Conservation (phyloP, 75 land plant species). For the Sequoiadendron giganteum region DNA sequence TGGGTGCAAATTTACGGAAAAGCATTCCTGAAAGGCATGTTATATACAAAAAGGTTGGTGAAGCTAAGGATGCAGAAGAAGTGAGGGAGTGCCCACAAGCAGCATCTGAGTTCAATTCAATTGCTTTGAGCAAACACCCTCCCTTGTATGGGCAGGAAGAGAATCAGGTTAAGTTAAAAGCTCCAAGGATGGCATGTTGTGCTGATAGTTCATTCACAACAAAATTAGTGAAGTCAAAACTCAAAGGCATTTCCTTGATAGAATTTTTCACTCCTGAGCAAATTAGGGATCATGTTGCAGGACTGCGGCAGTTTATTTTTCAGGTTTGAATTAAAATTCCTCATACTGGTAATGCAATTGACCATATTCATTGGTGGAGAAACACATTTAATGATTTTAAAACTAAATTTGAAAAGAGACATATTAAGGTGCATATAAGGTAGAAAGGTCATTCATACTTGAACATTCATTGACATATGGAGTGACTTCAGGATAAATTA, state of each 20-base stretch:
- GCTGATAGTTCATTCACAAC: conserved; percentile 32
- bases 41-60: conserved; percentile 20
- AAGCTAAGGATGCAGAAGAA: conserved; percentile 11
- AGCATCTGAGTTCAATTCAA: conserved; percentile 25
- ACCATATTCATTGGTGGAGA: conserved; percentile 4
- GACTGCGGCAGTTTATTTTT: conserved; percentile 91
- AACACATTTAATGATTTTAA: background rate
- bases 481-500: background rate
- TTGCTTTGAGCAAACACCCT: conserved; percentile 26
- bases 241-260: conserved; percentile 86
- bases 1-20: conserved; percentile 11
- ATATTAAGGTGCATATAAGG: background rate
- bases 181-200: conserved; percentile 4
- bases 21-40: background rate
- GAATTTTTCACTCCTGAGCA: conserved; percentile 97
- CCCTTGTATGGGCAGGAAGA: conserved; percentile 23
- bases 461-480: background rate
- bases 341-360: background rate
- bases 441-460: background rate
- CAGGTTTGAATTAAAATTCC: conserved; percentile 48
- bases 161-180: conserved; percentile 36
- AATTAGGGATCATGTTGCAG: conserved; percentile 78
- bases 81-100: conserved; percentile 26
- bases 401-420: background rate
- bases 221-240: conserved; percentile 84